Conservation (phyloP, 2,329 filamentous ascomycete species). For the Thermothelomyces thermophilus region DNA sequence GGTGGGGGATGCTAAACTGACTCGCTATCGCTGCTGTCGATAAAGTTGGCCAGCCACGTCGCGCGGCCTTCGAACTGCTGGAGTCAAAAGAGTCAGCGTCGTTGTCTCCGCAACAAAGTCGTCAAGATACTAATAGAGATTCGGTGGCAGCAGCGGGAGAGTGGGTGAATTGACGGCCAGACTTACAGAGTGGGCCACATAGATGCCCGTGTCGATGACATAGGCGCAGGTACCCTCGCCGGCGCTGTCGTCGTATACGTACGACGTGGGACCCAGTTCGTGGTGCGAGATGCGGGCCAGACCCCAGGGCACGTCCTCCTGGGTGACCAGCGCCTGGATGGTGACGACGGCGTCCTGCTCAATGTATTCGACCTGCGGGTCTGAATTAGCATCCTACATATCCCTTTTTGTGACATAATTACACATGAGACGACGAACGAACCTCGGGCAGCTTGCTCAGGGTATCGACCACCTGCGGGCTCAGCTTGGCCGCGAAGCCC, state of each 20-base stretch:
- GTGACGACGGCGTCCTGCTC: constrained; percentile 28
- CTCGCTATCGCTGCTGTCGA: constrained; percentile 31
- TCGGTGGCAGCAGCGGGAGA: neutral
- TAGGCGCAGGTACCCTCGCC: constrained; percentile 28
- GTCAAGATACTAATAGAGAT: neutral
- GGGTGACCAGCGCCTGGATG: constrained; percentile 22
- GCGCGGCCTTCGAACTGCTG: constrained; percentile 38
- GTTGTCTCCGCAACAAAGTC: neutral
- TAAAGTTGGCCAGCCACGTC: constrained; percentile 33
- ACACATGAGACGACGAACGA: neutral
- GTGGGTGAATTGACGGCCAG: neutral
- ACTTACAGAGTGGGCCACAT: constrained; percentile 31
- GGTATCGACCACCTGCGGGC: constrained; percentile 19
- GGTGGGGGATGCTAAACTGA: neutral
- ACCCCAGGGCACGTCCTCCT: constrained; percentile 27
- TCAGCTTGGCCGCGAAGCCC: constrained; percentile 27
- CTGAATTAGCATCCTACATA: too few relatives aligned
- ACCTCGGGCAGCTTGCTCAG: constrained; percentile 26
- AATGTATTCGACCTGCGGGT: constrained; percentile 28
- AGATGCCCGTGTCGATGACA: constrained; percentile 45
- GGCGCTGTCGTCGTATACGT: constrained; percentile 26
- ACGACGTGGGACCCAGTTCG: constrained; percentile 18
- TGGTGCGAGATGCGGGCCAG: constrained; percentile 27
- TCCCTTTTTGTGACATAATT: too few relatives aligned
- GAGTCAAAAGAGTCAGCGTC: neutral